These are phyloP conservation scores for Hypericum androsaemum DNA, from an alignment of 345 rosid genomes.

Conservation along the genomic window DNA sequence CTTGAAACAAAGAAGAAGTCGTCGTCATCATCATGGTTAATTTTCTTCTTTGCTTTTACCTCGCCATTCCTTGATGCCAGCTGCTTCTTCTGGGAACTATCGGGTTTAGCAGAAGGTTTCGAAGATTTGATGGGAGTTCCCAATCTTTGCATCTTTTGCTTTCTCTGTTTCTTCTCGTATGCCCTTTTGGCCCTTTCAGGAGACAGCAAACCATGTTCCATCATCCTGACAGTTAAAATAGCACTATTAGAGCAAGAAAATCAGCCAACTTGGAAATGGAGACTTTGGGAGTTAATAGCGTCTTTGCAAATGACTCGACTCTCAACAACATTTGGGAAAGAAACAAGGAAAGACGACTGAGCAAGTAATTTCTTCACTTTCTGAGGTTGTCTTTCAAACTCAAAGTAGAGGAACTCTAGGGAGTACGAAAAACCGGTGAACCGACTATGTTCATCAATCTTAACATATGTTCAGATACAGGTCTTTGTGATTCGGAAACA, in stretches of 20 bases:
- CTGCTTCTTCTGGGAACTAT: conserved; percentile 52
- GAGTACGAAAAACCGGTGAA: too few relatives aligned
- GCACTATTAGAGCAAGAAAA: not conserved
- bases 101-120: conserved; percentile 40
- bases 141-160: conserved; percentile 58
- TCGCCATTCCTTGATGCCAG: conserved; percentile 49
- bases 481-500: too few relatives aligned
- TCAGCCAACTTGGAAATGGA: not conserved
- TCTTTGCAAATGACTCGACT: too few relatives aligned
- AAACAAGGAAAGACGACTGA: too few relatives aligned
- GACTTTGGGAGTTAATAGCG: too few relatives aligned
- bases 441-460: too few relatives aligned
- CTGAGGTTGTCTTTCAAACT: too few relatives aligned
- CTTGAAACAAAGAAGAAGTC: conserved; percentile 43
- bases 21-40: conserved; percentile 33
- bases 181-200: conserved; percentile 66
- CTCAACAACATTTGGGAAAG: too few relatives aligned
- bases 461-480: too few relatives aligned
- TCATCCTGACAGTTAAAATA: conserved; percentile 51
- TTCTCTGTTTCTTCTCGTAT: conserved; percentile 75
- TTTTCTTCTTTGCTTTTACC: conserved; percentile 53
- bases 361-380: too few relatives aligned
- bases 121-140: conserved; percentile 59
- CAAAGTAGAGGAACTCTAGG: too few relatives aligned
- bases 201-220: conserved; percentile 93